Conservation (phyloP, 192 early-diverging fungal species). For the Coemansia sp. region DNA sequence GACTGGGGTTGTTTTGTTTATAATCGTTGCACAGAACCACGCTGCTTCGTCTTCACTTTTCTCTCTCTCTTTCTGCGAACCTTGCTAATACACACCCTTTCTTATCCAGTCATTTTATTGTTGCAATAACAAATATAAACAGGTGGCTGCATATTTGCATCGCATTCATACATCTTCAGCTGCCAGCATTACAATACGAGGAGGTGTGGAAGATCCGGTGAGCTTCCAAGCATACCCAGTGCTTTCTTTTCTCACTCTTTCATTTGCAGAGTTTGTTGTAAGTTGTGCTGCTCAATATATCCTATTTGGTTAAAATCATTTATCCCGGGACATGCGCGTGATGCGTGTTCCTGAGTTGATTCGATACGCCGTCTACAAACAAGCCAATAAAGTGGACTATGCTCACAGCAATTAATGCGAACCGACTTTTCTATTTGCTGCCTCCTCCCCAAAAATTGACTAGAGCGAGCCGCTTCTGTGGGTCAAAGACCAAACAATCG, state of each 20-base stretch:
- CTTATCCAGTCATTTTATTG: too few species aligned
- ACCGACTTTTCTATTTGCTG: too few species aligned
- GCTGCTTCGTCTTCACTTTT: not conserved
- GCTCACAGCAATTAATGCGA: constrained; percentile 4
- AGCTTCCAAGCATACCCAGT: not conserved
- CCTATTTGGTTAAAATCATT: constrained; percentile 1
- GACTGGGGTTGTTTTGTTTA: not conserved
- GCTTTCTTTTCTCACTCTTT: not conserved
- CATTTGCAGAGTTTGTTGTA: constrained; percentile 3
- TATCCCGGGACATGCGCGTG: not conserved
- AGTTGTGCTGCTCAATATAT: not conserved
- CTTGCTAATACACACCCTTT: too few species aligned
- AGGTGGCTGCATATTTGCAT: not conserved
- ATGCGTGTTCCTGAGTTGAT: not conserved
- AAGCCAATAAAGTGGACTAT: constrained; percentile 1
- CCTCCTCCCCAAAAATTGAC: not conserved
- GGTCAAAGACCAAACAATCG: not conserved
- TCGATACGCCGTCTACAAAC: not conserved
- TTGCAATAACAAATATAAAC: not conserved
- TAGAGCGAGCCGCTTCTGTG: not conserved
- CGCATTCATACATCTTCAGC: not conserved
- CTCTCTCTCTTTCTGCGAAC: not conserved
- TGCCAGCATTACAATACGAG: not conserved
- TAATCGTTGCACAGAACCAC: not conserved
- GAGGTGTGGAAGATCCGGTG: not conserved